Evolutionary conservation across 495 filamentous ascomycete genomes (phyloP), one percentile per base, ranked within the genome.

Genomic region (Aspergillus avenaceus): DNA sequence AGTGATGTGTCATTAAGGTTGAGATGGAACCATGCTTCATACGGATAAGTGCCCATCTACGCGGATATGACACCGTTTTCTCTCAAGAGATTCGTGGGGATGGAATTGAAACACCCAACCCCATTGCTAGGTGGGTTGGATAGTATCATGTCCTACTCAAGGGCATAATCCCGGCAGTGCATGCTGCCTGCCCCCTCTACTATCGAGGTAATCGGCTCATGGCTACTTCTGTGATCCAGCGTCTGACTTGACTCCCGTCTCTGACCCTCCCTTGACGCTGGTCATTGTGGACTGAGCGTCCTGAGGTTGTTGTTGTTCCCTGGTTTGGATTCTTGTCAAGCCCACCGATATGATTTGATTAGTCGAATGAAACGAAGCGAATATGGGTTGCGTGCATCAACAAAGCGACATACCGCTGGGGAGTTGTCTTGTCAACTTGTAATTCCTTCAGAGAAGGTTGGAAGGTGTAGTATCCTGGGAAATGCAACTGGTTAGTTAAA

Each of bases 381-480:
- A 45, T 14, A 38, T 11, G 34, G 16, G 4, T 21, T 3, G 14
- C 7, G 5, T 7, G 19, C 8, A 11, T 18, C 23, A 6, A 14
- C 1, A n/a, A 9, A 25, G 22, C 6, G 38, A 55, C 56, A 28
- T 59, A 59, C 56, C 23, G 14, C 7, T 43, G 13, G 2, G 42
- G 2, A 16, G 18, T 24, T 29, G 40, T 37, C 40, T 49, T 37
- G 13, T 49, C 40, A 9, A 19, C 14, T 7, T 59, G 50, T 11
- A 58, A 22, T 0, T 65, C 52, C 27, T 45, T 43, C 3, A 67
- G 46, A 5, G 51, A 41, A 14, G 64, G 64, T 24, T 67, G 62
- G 49, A 64, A 67, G 26, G 53, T 58, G 44, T 67, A 65, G 50
- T 65, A 67, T 13, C 64, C 64, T 67, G 36, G 19, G 41, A 7